Evolutionary conservation across 2,329 filamentous ascomycete genomes (phyloP).

Genomic region (Grosmannia serpens): DNA sequence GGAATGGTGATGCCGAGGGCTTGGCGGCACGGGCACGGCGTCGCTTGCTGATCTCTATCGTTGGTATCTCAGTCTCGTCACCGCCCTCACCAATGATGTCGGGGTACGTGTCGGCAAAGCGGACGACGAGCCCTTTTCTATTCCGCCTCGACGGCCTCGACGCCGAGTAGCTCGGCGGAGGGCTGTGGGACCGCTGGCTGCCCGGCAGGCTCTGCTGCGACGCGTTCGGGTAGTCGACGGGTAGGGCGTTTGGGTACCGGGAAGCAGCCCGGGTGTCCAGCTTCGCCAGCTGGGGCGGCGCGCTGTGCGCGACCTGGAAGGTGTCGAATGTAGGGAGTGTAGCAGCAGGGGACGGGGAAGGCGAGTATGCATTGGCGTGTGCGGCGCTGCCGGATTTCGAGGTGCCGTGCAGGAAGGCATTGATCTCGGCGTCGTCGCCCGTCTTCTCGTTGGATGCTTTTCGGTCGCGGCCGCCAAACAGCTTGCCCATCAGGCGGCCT

Average conservation of each 20-base stretch:
- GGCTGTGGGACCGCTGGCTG: constrained; percentile 30
- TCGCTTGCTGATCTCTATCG: constrained; percentile 56
- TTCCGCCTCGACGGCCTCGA: not conserved
- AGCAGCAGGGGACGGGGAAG: constrained; percentile 1
- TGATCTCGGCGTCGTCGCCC: constrained; percentile 33
- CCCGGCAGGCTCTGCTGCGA: constrained; percentile 32
- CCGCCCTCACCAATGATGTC: constrained; percentile 85
- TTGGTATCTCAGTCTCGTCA: constrained; percentile 67
- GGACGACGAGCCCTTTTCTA: constrained; percentile 61
- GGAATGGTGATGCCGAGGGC: not conserved
- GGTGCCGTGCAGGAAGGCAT: constrained; percentile 47
- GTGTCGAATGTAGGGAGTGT: constrained; percentile 37
- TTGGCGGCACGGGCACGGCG: constrained; percentile 27
- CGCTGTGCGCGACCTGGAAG: constrained; percentile 39
- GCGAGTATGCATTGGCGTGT: not conserved
- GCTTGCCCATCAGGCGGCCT: constrained; percentile 51
- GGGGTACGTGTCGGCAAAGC: constrained; percentile 60
- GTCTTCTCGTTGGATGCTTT: constrained; percentile 24
- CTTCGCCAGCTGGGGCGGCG: constrained; percentile 33
- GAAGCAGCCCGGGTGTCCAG: constrained; percentile 45
- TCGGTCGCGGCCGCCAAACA: constrained; percentile 36
- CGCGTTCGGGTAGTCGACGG: constrained; percentile 26
- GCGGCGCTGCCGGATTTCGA: constrained; percentile 14
- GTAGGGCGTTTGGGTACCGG: constrained; percentile 43
- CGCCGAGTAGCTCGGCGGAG: constrained; percentile 19